Evolutionary conservation across 2,329 filamentous ascomycete genomes (phyloP).

Genomic region (Ophiocordyceps sinensis): DNA sequence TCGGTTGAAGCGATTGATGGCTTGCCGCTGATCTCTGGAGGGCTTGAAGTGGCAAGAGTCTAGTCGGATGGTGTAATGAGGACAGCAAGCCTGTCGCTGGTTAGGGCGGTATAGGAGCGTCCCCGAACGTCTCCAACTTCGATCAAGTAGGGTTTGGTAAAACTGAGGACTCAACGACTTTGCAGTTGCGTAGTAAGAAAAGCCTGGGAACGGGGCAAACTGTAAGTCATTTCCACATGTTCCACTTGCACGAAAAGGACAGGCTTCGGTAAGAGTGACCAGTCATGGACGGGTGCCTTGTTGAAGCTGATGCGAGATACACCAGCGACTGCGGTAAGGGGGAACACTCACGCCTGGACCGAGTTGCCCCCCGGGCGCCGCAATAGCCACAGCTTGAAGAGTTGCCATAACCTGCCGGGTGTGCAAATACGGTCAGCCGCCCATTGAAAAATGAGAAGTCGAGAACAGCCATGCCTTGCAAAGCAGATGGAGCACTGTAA

Average conservation of each 20-base stretch:
- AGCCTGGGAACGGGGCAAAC: constrained; percentile 33
- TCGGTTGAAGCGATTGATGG: constrained; percentile 62
- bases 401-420: constrained; percentile 30
- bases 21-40: constrained; percentile 58
- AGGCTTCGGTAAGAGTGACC: neutral
- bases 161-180: constrained; percentile 46
- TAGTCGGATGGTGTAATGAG: constrained; percentile 73
- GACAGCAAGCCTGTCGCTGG: constrained; percentile 70
- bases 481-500: too few species aligned
- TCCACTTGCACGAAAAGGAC: neutral
- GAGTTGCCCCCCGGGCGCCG: constrained; percentile 29
- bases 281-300: neutral
- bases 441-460: too few species aligned
- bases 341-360: constrained; percentile 30
- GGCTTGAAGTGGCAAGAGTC: constrained; percentile 51
- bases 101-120: constrained; percentile 65
- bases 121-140: constrained; percentile 64
- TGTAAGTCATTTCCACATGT: constrained; percentile 13
- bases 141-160: constrained; percentile 59
- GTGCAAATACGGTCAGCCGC: neutral
- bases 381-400: constrained; percentile 40
- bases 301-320: too few species aligned
- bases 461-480: too few species aligned
- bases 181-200: constrained; percentile 56
- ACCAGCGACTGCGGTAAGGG: neutral